These are phyloP conservation scores for Euphorbia pulcherrima DNA, from an alignment of 345 rosid species.

Conservation along the genomic window DNA sequence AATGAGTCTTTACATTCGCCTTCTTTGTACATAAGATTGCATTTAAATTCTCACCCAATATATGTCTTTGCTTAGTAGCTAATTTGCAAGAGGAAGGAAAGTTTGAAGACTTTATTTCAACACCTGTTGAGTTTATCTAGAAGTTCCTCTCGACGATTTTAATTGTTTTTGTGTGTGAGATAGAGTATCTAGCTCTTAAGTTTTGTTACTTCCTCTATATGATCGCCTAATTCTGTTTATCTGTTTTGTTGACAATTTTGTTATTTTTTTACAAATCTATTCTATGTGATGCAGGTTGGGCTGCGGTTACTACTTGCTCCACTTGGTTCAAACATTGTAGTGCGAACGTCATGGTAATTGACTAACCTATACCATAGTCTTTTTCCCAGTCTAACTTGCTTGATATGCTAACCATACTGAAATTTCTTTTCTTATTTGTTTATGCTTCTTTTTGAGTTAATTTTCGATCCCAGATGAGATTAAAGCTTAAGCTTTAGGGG, in stretches of 20 bases:
- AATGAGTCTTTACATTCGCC: not conserved
- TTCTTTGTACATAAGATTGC: not conserved
- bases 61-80: not conserved
- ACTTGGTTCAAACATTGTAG: conserved; percentile 58
- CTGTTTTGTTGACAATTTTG: not conserved
- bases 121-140: not conserved
- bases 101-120: not conserved
- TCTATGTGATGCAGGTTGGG: conserved; percentile 50
- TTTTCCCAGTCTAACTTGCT: not conserved
- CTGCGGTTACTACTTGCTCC: conserved; percentile 68
- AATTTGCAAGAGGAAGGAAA: not conserved
- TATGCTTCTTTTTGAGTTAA: not conserved
- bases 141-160: not conserved
- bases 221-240: no score
- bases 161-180: not conserved
- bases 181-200: not conserved
- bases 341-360: conserved; percentile 81
- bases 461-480: not conserved
- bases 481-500: not conserved
- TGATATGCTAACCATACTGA: not conserved
- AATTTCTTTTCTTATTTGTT: not conserved
- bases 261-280: not conserved
- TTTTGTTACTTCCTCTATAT: not conserved
- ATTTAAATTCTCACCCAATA: not conserved
- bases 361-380: not conserved